A percentile compares a stretch with the other conserved stretches of the same genome.
phyloP scores from a whole-genome alignment of 2,329 filamentous ascomycete genomes.

The Alternaria arbusti region DNA sequence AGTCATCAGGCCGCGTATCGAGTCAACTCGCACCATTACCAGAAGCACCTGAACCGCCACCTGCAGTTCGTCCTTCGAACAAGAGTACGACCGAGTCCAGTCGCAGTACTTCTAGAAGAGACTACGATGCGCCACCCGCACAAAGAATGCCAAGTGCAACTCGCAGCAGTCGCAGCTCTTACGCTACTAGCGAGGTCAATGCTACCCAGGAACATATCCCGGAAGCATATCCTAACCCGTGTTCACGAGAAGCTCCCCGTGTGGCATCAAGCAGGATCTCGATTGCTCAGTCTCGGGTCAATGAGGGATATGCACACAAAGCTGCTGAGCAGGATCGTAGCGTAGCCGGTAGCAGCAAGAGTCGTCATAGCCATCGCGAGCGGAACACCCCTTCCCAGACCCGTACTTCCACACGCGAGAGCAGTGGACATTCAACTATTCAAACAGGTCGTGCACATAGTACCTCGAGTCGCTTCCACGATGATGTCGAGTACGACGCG shows the following conservation, averaged over 20 bases:
- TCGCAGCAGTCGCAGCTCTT: background rate
- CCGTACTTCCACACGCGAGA: background rate
- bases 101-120: background rate
- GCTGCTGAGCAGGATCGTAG: background rate
- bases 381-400: background rate
- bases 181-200: background rate
- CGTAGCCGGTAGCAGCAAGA: background rate
- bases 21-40: background rate
- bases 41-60: background rate
- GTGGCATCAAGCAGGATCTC: background rate
- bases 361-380: background rate
- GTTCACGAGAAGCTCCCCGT: too few species aligned
- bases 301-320: background rate
- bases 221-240: background rate
- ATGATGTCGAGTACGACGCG: background rate
- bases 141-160: background rate
- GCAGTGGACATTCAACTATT: background rate
- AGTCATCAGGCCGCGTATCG: background rate
- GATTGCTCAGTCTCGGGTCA: background rate
- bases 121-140: background rate
- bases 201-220: background rate
- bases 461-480: background rate
- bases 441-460: background rate
- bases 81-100: background rate
- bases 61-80: background rate